Base-by-base conservation (phyloP, 176 grass and related monocot genomes). In the Typha latifolia region DNA sequence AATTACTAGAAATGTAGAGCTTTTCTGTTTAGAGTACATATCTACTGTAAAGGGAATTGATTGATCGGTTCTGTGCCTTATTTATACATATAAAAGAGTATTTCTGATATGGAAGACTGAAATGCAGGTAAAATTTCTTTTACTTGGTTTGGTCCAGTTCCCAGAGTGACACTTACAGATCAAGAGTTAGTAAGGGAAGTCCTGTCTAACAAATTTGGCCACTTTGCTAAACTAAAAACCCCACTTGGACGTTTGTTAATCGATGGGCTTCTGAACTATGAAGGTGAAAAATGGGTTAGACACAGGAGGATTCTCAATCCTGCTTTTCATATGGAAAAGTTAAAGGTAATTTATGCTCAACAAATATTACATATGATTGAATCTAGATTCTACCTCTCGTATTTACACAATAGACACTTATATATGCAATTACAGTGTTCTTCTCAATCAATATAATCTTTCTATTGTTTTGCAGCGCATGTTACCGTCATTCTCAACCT, bases 261-360 rank as follows among this genome's bases (percentile, higher is more conserved):
- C n/a, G 50, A 66, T n/a, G 90, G 85, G 31, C 53, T 93, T 13
- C 32, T 22, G 0, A 15, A 29, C 43, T 67, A 82, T 51, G 73
- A 88, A 11, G 82, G 79, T 32, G 72, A 88, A 48, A 69, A 94
- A 82, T 94, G 82, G 90, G 79, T 12, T n/a, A 89, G 81, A 7
- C 82, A 81, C 23, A 77, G 82, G 47, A 82, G 67, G 62, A 89
- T 94, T 22, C 66, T 94, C 66, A 94, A 86, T 61, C 82, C 82
- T 32, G 85, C 85, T 29, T 94, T 94, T 15, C 85, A 81, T 66
- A 27, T 76, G 7, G 85, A 89, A 55, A 89, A 89, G 56, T 29
- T 89, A 2, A 89, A 94, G 82, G 85, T 88, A 53, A 63, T 49
- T 49, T 20, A 13, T 70, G 3, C 14, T 57, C 20, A 18, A 16